Percentiles rank a stretch among this genome's conserved stretches.
These are phyloP conservation scores for Saussurea involucrata DNA, from an alignment of 129 eudicot genomes.

Conservation along the genomic window DNA sequence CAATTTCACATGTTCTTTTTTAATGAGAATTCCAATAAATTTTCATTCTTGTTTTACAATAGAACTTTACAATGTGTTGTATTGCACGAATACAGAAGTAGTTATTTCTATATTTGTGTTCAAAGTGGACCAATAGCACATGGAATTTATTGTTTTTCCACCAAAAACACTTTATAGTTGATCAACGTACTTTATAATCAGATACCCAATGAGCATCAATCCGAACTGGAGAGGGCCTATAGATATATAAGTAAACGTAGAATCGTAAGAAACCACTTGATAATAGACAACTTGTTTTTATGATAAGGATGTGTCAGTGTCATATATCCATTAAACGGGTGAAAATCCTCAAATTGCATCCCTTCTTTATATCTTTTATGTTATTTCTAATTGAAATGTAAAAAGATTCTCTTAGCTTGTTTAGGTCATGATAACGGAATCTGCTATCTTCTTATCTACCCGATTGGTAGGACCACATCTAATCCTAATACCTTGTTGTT, in stretches of 20 bases:
- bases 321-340: neutral
- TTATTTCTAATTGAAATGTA: neutral
- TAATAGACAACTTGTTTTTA: neutral
- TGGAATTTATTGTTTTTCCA: neutral
- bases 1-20: neutral
- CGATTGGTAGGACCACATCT: neutral
- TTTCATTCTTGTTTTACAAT: neutral
- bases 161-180: neutral
- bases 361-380: neutral
- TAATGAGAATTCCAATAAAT: neutral
- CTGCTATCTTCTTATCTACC: neutral
- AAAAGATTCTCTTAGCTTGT: neutral
- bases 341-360: too few species aligned
- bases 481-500: neutral
- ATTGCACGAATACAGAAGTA: neutral
- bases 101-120: neutral
- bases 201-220: neutral
- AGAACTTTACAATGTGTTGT: too few species aligned
- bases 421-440: neutral
- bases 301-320: neutral
- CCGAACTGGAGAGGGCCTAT: neutral
- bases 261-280: neutral
- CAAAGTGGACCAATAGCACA: neutral
- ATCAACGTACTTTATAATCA: neutral
- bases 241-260: neutral